phyloP scores from a whole-genome alignment of 768 basidiomycete species.

The Psilocybe sp. region DNA sequence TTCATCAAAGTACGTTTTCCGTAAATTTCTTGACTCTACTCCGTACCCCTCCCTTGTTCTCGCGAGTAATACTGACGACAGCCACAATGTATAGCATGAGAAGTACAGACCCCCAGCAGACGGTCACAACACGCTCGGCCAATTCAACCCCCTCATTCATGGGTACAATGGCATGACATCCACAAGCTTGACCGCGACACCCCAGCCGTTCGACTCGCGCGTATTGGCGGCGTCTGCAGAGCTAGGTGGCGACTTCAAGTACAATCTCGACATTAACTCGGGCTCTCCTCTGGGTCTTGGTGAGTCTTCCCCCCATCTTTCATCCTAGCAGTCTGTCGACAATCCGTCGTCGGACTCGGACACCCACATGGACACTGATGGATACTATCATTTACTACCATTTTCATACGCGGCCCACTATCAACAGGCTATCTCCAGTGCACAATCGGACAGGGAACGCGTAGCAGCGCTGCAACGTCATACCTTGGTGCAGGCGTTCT shows the following conservation, averaged over 20 bases:
- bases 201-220: conserved; percentile 24
- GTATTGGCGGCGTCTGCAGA: conserved; percentile 32
- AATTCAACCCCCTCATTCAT: conserved; percentile 31
- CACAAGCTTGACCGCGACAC: conserved; percentile 20
- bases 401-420: no score
- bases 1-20: conserved; percentile 16
- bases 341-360: neutral
- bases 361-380: neutral
- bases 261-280: conserved; percentile 39
- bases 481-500: conserved; percentile 20
- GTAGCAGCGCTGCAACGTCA: conserved; percentile 23
- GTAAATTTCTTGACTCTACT: conserved; percentile 24
- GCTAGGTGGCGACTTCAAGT: conserved; percentile 29
- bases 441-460: conserved; percentile 17
- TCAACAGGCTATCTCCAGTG: conserved; percentile 20
- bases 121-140: conserved; percentile 23
- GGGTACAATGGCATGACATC: conserved; percentile 8
- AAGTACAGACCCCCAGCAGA: conserved; percentile 21
- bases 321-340: no score
- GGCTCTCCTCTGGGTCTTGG: conserved; percentile 40
- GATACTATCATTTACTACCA: neutral
- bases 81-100: conserved; percentile 3
- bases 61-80: no score
- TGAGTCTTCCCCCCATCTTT: conserved; percentile 7
- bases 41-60: neutral